Evolutionary conservation across 2,329 filamentous ascomycete species (phyloP).

Genomic region (Verticillium isaacii): DNA sequence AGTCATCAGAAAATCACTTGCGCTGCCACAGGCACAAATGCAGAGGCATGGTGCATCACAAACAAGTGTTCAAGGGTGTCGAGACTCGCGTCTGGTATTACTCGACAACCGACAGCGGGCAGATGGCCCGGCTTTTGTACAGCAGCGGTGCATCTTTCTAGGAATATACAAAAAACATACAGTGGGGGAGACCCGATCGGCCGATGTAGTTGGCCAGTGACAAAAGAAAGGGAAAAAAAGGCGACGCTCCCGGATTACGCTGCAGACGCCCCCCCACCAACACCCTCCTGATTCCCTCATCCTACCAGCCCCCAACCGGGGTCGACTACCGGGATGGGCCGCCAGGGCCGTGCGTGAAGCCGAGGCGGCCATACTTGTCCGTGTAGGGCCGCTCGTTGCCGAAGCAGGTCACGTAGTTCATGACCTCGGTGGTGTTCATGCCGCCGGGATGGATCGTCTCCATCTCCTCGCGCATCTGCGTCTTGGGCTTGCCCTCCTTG

Average conservation of each 20-base stretch:
- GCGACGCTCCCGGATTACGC: neutral
- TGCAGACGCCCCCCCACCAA: neutral
- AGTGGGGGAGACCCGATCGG: neutral
- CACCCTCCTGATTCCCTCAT: neutral
- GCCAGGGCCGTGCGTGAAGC: neutral
- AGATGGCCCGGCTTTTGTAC: neutral
- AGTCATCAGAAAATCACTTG: too few species aligned
- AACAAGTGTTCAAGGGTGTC: neutral
- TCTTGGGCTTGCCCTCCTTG: constrained; percentile 45
- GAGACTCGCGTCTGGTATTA: neutral
- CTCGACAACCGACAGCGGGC: neutral
- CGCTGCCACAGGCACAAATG: too few species aligned
- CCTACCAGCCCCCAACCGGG: neutral
- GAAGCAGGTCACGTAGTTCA: neutral
- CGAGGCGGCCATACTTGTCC: constrained; percentile 1
- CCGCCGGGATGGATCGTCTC: constrained; percentile 30
- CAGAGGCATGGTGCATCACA: neutral
- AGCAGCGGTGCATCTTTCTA: neutral
- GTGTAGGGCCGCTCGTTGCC: neutral
- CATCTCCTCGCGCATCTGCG: constrained; percentile 45
- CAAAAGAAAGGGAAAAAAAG: neutral
- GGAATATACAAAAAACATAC: neutral
- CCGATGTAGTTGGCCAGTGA: neutral
- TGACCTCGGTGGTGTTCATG: constrained; percentile 14
- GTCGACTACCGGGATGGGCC: neutral